phyloP scores from a whole-genome alignment of 73 alveolate genomes.

The Paramecium octaurelia region DNA sequence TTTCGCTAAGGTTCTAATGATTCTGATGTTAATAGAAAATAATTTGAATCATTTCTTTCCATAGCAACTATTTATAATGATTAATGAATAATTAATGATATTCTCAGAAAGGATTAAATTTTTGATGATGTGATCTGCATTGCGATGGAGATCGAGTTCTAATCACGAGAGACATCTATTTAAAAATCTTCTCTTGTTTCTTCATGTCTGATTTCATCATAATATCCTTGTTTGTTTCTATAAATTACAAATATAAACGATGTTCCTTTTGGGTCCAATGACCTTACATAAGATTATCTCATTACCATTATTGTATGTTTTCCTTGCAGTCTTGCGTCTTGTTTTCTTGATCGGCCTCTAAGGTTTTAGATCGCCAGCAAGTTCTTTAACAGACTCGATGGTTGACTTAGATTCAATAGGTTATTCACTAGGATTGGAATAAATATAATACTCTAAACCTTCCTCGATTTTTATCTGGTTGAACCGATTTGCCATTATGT shows the following conservation, averaged over 20 bases:
- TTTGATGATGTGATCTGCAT: slow-evolving; percentile 35
- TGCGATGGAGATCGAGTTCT: slow-evolving; percentile 7
- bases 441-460: neutral
- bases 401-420: neutral
- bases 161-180: slow-evolving; percentile 12
- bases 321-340: neutral
- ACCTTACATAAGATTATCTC: neutral
- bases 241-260: slow-evolving; percentile 9
- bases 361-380: neutral
- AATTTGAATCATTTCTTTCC: slow-evolving; percentile 21
- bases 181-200: slow-evolving; percentile 6
- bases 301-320: slow-evolving; percentile 26
- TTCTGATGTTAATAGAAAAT: neutral
- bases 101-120: slow-evolving; percentile 14
- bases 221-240: neutral
- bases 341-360: neutral
- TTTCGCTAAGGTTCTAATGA: neutral
- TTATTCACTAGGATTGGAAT: neutral
- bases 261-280: slow-evolving; percentile 44
- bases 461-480: neutral
- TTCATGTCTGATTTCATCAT: slow-evolving; percentile 22
- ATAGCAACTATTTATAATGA: slow-evolving; percentile 5
- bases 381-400: neutral
- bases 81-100: neutral
- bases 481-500: neutral